Percentiles rank a stretch among this genome's conserved stretches.
phyloP scores from a whole-genome alignment of 164 flowering plant genomes.

The Chloranthus sessilifolius region DNA sequence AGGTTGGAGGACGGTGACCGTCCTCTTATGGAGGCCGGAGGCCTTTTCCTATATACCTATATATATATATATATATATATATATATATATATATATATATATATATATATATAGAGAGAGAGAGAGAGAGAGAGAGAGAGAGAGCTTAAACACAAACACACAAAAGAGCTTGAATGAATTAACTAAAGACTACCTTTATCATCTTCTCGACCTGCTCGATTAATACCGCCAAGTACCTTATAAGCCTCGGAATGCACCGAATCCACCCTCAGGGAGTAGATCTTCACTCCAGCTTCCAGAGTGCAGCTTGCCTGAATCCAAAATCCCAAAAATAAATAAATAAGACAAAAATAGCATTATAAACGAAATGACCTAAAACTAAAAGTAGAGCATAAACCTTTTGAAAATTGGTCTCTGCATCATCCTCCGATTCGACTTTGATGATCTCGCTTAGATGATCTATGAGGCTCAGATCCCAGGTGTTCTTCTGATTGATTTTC shows the following conservation, averaged over 20 bases:
- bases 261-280: slow-evolving; percentile 90
- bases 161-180: no score
- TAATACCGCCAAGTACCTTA: slow-evolving; percentile 97
- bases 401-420: slow-evolving; percentile 84
- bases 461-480: slow-evolving; percentile 88
- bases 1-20: no score
- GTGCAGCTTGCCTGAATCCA: slow-evolving; percentile 99
- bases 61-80: no score
- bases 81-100: no score
- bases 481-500: slow-evolving; percentile 97
- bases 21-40: no score
- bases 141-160: no score
- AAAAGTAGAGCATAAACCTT: slow-evolving; percentile 39
- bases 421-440: slow-evolving; percentile 68
- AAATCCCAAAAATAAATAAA: slow-evolving; percentile 2
- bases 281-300: slow-evolving; percentile 96
- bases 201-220: slow-evolving; percentile 76
- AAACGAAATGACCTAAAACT: background rate
- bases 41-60: no score
- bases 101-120: no score
- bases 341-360: background rate
- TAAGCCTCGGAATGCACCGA: slow-evolving; percentile 95
- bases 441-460: slow-evolving; percentile 84
- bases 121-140: no score
- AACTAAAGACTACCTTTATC: no score